phyloP scores from a whole-genome alignment of 257 asterid species.

The Eustoma russellianum region DNA sequence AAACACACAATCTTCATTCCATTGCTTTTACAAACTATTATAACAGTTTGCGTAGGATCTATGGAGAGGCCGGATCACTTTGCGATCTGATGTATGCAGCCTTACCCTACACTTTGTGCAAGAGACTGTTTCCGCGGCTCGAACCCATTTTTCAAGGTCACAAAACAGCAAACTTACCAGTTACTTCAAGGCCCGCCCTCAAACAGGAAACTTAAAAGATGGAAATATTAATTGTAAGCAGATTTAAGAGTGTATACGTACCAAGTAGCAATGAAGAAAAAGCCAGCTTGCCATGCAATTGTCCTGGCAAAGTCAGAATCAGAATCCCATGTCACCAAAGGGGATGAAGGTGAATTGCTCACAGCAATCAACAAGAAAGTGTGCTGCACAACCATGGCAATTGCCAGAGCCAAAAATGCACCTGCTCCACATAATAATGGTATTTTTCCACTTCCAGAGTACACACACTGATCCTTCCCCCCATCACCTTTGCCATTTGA shows the following conservation, averaged over 20 bases:
- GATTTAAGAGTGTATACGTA: constrained; percentile 8
- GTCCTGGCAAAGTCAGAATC: constrained; percentile 40
- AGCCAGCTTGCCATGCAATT: constrained; percentile 63
- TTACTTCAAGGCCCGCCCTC: too few relatives aligned
- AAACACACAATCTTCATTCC: too few relatives aligned
- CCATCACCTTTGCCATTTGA: constrained; percentile 16
- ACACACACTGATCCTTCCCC: constrained; percentile 36
- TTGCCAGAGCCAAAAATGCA: constrained; percentile 60
- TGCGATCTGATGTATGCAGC: too few relatives aligned
- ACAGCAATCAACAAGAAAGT: constrained; percentile 51
- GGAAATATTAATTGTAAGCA: too few relatives aligned
- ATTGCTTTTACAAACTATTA: too few relatives aligned
- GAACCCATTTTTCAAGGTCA: too few relatives aligned
- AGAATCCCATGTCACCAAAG: constrained; percentile 39
- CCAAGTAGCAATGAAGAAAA: constrained; percentile 79
- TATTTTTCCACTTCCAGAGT: constrained; percentile 47
- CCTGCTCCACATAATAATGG: constrained; percentile 54
- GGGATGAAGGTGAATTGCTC: constrained; percentile 37
- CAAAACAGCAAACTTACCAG: too few relatives aligned
- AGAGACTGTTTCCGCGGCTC: too few relatives aligned
- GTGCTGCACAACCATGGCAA: constrained; percentile 68
- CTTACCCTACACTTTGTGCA: too few relatives aligned
- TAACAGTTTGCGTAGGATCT: too few relatives aligned
- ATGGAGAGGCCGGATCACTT: too few relatives aligned
- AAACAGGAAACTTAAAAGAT: too few relatives aligned